Evolutionary conservation across 495 filamentous ascomycete genomes (phyloP).

Genomic region (Chaetomium tenue): DNA sequence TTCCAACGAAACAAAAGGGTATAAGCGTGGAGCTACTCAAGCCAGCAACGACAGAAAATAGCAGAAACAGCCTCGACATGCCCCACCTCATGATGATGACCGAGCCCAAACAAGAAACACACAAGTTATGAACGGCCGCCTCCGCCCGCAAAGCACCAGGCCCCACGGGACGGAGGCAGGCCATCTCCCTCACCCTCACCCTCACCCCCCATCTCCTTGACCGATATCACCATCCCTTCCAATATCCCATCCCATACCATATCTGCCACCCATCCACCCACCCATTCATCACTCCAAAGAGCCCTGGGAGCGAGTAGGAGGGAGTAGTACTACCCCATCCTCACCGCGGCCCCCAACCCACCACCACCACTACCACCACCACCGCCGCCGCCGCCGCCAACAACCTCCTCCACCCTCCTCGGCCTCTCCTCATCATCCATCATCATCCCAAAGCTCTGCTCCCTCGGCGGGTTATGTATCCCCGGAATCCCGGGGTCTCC

Average conservation of each 20-base stretch:
- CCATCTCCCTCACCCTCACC: neutral
- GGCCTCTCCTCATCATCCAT: conserved; percentile 39
- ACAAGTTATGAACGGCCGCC: neutral
- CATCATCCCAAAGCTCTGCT: conserved; percentile 39
- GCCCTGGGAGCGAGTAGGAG: no score
- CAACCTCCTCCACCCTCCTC: conserved; percentile 29
- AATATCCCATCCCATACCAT: neutral
- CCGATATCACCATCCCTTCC: neutral
- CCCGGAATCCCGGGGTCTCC: conserved; percentile 35
- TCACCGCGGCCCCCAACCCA: neutral
- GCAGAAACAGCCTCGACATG: no score
- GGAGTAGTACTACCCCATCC: neutral
- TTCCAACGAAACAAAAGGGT: conserved; percentile 9
- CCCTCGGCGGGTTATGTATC: conserved; percentile 35
- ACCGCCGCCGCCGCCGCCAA: neutral
- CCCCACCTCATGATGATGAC: no score
- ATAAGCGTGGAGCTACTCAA: conserved; percentile 2
- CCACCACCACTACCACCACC: no score
- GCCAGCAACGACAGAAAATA: neutral
- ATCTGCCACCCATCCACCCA: neutral
- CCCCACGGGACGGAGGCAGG: neutral
- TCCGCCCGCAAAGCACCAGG: conserved; percentile 1
- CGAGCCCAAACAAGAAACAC: neutral
- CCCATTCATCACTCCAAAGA: neutral
- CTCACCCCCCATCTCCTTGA: no score